Conservation (phyloP, 345 rosid species). For the Camelina sativa region DNA sequence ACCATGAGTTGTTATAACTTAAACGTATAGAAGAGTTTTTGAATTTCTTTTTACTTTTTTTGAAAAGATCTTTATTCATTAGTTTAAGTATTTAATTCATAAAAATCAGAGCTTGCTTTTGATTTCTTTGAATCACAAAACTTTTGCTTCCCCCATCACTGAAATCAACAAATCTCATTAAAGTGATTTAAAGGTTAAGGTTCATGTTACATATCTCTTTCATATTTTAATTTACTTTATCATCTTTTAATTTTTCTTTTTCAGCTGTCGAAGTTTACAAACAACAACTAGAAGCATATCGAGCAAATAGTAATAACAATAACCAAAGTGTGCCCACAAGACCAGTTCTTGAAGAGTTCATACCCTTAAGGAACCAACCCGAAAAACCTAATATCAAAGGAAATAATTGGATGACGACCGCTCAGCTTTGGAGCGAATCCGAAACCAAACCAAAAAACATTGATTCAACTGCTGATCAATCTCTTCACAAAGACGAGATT, state of each 20-base stretch:
- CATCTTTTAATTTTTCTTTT: slow-evolving; percentile 3
- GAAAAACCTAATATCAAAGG: slow-evolving; percentile 59
- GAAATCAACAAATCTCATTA: slow-evolving; percentile 35
- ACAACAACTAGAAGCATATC: slow-evolving; percentile 74
- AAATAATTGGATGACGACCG: slow-evolving; percentile 87
- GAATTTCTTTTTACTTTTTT: slow-evolving; percentile 37
- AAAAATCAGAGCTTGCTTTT: slow-evolving; percentile 49
- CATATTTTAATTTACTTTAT: slow-evolving; percentile 22
- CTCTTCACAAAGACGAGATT: slow-evolving; percentile 44
- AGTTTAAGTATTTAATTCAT: slow-evolving; percentile 38
- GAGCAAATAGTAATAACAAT: slow-evolving; percentile 48
- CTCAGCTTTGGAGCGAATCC: slow-evolving; percentile 93
- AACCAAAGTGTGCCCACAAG: slow-evolving; percentile 51
- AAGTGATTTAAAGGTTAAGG: slow-evolving; percentile 38
- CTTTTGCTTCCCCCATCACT: slow-evolving; percentile 41
- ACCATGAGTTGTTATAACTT: neutral
- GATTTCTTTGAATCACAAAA: slow-evolving; percentile 36
- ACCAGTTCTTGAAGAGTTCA: slow-evolving; percentile 93
- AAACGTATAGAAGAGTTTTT: slow-evolving; percentile 26
- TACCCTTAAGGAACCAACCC: slow-evolving; percentile 68
- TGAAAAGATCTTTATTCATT: slow-evolving; percentile 42
- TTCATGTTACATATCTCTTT: slow-evolving; percentile 38
- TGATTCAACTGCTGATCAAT: slow-evolving; percentile 31
- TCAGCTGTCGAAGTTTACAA: slow-evolving; percentile 90
- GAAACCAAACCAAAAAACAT: slow-evolving; percentile 38